A percentile compares a stretch with the other conserved stretches of the same genome.
Conservation (phyloP, 2,329 filamentous ascomycete genomes). For the Exutisphaerella laricina region DNA sequence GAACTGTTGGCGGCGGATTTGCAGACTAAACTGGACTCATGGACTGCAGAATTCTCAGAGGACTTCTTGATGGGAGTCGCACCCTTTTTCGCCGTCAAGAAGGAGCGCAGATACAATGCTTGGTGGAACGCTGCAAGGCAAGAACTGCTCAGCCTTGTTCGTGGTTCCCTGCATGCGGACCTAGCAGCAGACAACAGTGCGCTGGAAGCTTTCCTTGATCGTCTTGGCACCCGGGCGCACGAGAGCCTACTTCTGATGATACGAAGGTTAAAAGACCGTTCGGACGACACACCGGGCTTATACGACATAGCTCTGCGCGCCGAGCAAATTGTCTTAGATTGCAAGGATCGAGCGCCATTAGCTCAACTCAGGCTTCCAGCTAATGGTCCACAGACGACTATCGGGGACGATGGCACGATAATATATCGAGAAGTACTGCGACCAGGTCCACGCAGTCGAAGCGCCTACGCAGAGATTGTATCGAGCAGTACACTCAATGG, state of each 20-base stretch:
- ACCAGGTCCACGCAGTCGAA: neutral
- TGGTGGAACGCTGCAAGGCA: slow-evolving; percentile 99
- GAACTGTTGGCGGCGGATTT: slow-evolving; percentile 78
- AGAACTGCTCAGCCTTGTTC: slow-evolving; percentile 85
- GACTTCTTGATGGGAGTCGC: slow-evolving; percentile 94
- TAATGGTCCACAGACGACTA: neutral
- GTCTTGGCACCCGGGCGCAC: neutral
- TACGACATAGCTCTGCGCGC: neutral
- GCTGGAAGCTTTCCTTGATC: neutral
- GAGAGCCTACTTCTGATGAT: neutral
- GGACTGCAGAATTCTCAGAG: slow-evolving; percentile 92
- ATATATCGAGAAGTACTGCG: neutral
- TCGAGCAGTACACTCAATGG: neutral
- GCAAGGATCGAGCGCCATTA: neutral
- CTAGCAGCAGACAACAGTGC: neutral
- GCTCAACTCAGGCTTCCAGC: neutral
- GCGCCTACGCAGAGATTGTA: neutral
- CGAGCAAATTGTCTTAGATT: neutral
- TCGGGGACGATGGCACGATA: neutral
- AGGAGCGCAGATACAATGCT: slow-evolving; percentile 94
- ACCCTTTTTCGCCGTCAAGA: slow-evolving; percentile 86
- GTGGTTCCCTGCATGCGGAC: neutral
- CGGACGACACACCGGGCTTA: neutral
- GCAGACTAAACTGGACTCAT: slow-evolving; percentile 89
- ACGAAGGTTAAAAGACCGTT: neutral